A percentile compares a stretch with the other conserved stretches of the same genome.
Conservation (phyloP, 164 flowering plant species). For the Pachysandra terminalis region DNA sequence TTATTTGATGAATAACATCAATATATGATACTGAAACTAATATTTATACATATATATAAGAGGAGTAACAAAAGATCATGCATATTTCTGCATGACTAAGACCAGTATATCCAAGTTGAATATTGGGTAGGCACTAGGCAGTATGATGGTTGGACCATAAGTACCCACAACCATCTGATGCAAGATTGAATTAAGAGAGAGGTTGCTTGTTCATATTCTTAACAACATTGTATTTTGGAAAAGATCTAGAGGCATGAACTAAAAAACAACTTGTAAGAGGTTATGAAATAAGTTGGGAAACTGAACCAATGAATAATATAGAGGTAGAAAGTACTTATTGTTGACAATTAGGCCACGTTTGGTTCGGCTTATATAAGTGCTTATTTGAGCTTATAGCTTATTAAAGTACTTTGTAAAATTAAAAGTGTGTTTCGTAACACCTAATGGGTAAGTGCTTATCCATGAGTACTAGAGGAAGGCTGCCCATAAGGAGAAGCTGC, state of each 20-base stretch:
- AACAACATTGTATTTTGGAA: not conserved
- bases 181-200: not conserved
- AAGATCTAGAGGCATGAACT: not conserved
- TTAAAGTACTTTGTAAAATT: no score
- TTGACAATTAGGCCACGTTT: no score
- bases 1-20: not conserved
- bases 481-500: no score
- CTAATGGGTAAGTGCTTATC: no score
- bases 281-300: not conserved
- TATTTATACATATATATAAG: not conserved
- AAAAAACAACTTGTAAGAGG: not conserved
- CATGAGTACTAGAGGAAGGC: no score
- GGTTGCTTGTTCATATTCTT: not conserved
- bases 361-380: no score
- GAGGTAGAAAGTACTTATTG: not conserved
- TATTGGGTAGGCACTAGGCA: not conserved
- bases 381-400: no score
- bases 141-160: not conserved
- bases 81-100: not conserved
- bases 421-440: no score
- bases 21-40: not conserved
- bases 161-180: not conserved
- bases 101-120: not conserved
- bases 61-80: not conserved
- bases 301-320: not conserved